Conservation (phyloP, 2,329 filamentous ascomycete species). For the Colletotrichum salicis region DNA sequence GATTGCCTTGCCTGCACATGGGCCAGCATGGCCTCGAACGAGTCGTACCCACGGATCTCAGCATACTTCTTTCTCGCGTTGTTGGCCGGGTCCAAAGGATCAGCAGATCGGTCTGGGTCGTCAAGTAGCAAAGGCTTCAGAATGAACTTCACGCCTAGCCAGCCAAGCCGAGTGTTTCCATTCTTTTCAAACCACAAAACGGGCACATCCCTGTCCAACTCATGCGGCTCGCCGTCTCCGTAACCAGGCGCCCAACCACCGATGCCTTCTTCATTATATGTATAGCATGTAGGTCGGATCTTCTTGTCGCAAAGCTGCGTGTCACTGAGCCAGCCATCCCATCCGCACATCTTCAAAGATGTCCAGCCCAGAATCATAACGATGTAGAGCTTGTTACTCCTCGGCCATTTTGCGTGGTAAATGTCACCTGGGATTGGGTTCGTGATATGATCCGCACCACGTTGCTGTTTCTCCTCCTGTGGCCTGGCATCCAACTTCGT, state of each 20-base stretch:
- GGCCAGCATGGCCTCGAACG: slow-evolving; percentile 30
- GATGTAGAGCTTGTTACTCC: slow-evolving; percentile 29
- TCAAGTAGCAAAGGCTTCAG: slow-evolving; percentile 25
- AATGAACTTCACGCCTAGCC: slow-evolving; percentile 14
- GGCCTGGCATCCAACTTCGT: not conserved
- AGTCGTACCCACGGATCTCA: slow-evolving; percentile 23
- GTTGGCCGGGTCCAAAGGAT: slow-evolving; percentile 17
- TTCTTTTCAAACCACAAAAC: slow-evolving; percentile 37
- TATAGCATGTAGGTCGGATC: slow-evolving; percentile 31
- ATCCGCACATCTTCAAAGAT: slow-evolving; percentile 27
- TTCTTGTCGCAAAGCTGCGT: slow-evolving; percentile 19
- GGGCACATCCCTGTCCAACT: slow-evolving; percentile 33
- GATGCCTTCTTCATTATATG: slow-evolving; percentile 32
- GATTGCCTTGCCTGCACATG: not conserved
- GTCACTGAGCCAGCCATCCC: slow-evolving; percentile 22
- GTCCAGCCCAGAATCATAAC: slow-evolving; percentile 38
- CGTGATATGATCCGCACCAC: slow-evolving; percentile 16
- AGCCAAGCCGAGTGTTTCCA: slow-evolving; percentile 34
- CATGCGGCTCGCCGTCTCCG: slow-evolving; percentile 29
- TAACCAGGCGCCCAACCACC: slow-evolving; percentile 35
- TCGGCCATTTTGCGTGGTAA: slow-evolving; percentile 34
- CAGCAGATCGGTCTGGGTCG: slow-evolving; percentile 23
- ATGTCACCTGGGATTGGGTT: slow-evolving; percentile 34
- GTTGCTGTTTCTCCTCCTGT: not conserved
- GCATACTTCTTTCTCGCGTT: slow-evolving; percentile 25